Conservation (phyloP, 345 rosid genomes). For the Dimocarpus longan region DNA sequence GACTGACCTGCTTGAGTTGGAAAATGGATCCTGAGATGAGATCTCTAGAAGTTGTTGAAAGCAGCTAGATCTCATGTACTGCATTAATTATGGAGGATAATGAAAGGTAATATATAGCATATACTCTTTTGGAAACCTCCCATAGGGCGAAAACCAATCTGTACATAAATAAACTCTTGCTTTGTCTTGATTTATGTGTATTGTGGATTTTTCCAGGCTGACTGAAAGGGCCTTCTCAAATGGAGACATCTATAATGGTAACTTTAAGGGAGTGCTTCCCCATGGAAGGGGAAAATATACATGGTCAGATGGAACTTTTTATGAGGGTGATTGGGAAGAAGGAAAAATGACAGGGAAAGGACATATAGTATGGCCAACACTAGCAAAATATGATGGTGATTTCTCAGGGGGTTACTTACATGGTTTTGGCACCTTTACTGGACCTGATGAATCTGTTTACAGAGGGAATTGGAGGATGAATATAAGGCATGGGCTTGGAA, state of each 20-base stretch:
- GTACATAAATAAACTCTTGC: not conserved
- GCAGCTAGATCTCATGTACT: conserved; percentile 11
- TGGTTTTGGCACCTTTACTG: conserved; percentile 69
- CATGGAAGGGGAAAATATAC: conserved; percentile 76
- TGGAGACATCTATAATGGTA: conserved; percentile 74
- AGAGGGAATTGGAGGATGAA: conserved; percentile 89
- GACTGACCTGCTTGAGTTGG: conserved; percentile 5
- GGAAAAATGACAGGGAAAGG: conserved; percentile 92
- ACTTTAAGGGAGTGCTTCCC: conserved; percentile 63
- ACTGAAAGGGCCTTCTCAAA: conserved; percentile 49
- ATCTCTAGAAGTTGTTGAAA: not conserved
- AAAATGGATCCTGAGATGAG: not conserved
- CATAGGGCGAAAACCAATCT: not conserved
- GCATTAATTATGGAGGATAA: conserved; percentile 22
- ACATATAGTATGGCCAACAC: conserved; percentile 64
- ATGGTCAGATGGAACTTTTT: conserved; percentile 72
- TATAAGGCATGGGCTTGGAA: conserved; percentile 79
- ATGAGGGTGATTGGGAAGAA: conserved; percentile 85
- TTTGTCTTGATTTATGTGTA: not conserved
- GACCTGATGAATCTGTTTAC: conserved; percentile 60
- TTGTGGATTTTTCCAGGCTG: conserved; percentile 40
- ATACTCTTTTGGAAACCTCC: not conserved
- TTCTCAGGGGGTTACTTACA: conserved; percentile 88
- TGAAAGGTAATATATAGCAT: conserved; percentile 25
- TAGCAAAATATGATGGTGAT: conserved; percentile 81